Conservation (phyloP, 192 early-diverging fungal genomes). For the Gaertneriomyces semiglobifer region DNA sequence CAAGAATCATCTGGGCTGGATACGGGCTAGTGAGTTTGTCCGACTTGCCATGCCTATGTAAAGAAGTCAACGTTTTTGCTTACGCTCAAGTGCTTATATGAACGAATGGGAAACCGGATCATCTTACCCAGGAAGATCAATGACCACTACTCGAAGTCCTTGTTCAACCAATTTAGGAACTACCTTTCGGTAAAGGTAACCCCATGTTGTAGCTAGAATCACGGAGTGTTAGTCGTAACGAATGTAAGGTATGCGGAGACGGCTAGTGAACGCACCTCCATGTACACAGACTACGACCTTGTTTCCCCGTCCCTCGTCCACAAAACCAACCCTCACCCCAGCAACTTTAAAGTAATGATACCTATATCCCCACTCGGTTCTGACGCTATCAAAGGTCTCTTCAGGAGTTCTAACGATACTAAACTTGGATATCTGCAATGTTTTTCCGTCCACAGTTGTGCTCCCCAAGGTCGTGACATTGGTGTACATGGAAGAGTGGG, state of each 20-base stretch:
- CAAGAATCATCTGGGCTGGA: neutral
- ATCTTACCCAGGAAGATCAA: conserved; percentile 26
- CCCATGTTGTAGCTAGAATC: conserved; percentile 23
- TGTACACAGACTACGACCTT: conserved; percentile 21
- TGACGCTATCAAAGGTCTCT: too few species aligned
- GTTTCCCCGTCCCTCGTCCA: conserved; percentile 12
- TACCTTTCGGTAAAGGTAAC: conserved; percentile 26
- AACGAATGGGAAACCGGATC: neutral
- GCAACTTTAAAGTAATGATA: conserved; percentile 23
- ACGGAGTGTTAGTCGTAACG: neutral
- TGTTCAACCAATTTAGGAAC: conserved; percentile 10
- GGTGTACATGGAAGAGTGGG: too few species aligned
- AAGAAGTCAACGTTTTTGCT: neutral
- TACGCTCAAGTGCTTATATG: neutral
- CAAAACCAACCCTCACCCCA: conserved; percentile 15
- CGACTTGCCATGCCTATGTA: conserved; percentile 20
- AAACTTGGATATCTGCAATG: too few species aligned
- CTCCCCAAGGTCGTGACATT: too few species aligned
- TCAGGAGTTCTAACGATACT: too few species aligned
- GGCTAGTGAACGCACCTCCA: conserved; percentile 19
- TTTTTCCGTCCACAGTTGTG: too few species aligned
- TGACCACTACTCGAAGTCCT: conserved; percentile 25
- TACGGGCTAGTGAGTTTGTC: conserved; percentile 21
- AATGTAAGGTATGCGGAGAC: neutral
- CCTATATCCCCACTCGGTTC: too few species aligned